Percentiles rank a stretch among this genome's conserved stretches.
These are phyloP conservation scores for Pyrenochaeta sp. DNA, from an alignment of 2,329 filamentous ascomycete genomes.

Conservation along the genomic window DNA sequence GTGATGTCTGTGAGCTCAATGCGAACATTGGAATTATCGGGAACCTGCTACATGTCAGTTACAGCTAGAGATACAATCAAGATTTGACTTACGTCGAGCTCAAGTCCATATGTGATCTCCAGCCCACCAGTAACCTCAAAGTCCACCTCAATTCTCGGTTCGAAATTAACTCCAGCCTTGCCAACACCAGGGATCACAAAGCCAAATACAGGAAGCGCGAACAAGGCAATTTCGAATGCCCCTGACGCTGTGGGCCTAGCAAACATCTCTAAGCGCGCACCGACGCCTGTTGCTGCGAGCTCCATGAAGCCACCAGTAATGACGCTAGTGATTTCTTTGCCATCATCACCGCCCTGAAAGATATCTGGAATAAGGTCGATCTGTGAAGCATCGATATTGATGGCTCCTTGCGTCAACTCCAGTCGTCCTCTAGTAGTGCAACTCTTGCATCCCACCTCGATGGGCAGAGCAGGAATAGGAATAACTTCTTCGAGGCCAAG, in stretches of 20 bases:
- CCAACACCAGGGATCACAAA: conserved; percentile 47
- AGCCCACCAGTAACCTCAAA: conserved; percentile 38
- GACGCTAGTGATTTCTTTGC: conserved; percentile 32
- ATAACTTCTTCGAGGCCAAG: conserved; percentile 15
- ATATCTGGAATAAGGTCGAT: conserved; percentile 34
- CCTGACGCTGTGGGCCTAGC: conserved; percentile 32
- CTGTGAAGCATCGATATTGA: conserved; percentile 33
- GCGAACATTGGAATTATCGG: conserved; percentile 37
- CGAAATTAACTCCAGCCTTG: conserved; percentile 45
- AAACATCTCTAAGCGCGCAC: conserved; percentile 45
- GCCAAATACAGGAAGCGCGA: conserved; percentile 36
- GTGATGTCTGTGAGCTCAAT: conserved; percentile 35
- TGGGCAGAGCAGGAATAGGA: conserved; percentile 26
- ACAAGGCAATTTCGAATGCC: conserved; percentile 28
- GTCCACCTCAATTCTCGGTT: conserved; percentile 33
- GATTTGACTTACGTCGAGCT: conserved; percentile 38
- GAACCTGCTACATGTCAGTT: conserved; percentile 29
- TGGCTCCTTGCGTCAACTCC: conserved; percentile 39
- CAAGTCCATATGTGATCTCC: conserved; percentile 47
- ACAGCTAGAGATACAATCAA: neutral
- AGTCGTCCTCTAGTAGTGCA: conserved; percentile 43
- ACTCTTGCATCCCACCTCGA: conserved; percentile 47
- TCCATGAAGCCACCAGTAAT: conserved; percentile 45
- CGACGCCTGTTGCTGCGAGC: conserved; percentile 37
- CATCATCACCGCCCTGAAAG: conserved; percentile 31